Evolutionary conservation across 129 eudicot genomes (phyloP).

Genomic region (Flaveria bidentis): DNA sequence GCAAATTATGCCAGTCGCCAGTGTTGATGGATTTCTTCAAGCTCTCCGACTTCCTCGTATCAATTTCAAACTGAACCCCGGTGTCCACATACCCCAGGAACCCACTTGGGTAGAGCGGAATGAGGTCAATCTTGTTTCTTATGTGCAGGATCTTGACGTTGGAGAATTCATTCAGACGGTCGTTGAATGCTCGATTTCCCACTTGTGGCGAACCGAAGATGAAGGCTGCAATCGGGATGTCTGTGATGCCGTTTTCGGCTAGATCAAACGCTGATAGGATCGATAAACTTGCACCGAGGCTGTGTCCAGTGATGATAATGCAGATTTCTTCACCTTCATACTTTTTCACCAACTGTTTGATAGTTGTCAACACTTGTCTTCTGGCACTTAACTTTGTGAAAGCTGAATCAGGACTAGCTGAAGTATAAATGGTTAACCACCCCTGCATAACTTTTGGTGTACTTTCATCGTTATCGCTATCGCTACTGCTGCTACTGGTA

Average conservation of each 20-base stretch:
- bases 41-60: constrained; percentile 62
- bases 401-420: constrained; percentile 61
- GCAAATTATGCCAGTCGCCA: constrained; percentile 86
- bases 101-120: constrained; percentile 69
- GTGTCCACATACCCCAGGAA: constrained; percentile 63
- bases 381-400: constrained; percentile 80
- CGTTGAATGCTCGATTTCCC: constrained; percentile 69
- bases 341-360: constrained; percentile 41
- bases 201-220: constrained; percentile 87
- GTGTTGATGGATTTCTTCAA: constrained; percentile 58
- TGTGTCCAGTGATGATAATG: constrained; percentile 69
- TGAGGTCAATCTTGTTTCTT: constrained; percentile 67
- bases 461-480: constrained; percentile 40
- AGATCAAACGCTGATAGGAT: constrained; percentile 70
- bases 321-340: constrained; percentile 58
- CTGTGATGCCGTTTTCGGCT: constrained; percentile 62
- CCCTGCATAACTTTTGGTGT: constrained; percentile 73
- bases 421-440: constrained; percentile 72
- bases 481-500: constrained; percentile 14
- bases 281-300: constrained; percentile 76
- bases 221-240: constrained; percentile 67
- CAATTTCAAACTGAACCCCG: constrained; percentile 63
- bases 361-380: constrained; percentile 48
- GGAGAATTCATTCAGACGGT: constrained; percentile 40
- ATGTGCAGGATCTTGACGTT: constrained; percentile 74